Evolutionary conservation across 495 filamentous ascomycete genomes (phyloP), one percentile per base, ranked within the genome.

Genomic region (Darksidea phi): DNA sequence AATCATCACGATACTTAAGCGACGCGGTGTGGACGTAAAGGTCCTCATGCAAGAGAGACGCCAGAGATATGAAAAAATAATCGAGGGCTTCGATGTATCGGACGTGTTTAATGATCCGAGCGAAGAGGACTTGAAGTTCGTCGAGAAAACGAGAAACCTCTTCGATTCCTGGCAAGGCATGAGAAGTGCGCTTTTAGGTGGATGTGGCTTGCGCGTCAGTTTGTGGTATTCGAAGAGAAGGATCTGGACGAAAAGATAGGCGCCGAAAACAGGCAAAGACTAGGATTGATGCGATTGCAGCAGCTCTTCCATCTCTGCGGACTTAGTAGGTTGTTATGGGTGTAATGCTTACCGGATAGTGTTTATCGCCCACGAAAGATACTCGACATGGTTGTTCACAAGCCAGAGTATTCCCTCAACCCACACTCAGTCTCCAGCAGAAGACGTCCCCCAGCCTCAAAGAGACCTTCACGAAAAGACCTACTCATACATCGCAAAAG

Each of bases 1-100:
- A 1, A 51, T 51, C 11, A 2, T 51, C 23, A 51, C 6, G 24
- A 51, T 51, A 17, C 48, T 51, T 24, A 51, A 32, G 24, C 26
- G 20, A 11, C 48, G 48, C 23, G 48, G 26, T 5, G 24, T 51
- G 2, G 17, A 25, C 5, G 48, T 34, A 17, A 6, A 24, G 6
- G 48, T 32, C 10, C 10, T 32, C 28, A 32, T 10, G n/a, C n/a
- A n/a, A n/a, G n/a, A n/a, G n/a, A 4, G 28, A 4, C 28, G 4
- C 28, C 3, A 32, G 28, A 10, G 10, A 32, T 51, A 5, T 6
- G 23, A 17, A 5, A 28, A 32, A 32, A 15, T 12, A 17, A n/a
- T 2, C 23, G 32, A 51, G 11, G 48, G 26, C 7, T 4, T 17
- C 24, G 23, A 17, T 13, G 23, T 32, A 13, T 17, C 28, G 26